Evolutionary conservation across 371 early-diverging fungal species (phyloP).

Genomic region (Vittaforma corneae): DNA sequence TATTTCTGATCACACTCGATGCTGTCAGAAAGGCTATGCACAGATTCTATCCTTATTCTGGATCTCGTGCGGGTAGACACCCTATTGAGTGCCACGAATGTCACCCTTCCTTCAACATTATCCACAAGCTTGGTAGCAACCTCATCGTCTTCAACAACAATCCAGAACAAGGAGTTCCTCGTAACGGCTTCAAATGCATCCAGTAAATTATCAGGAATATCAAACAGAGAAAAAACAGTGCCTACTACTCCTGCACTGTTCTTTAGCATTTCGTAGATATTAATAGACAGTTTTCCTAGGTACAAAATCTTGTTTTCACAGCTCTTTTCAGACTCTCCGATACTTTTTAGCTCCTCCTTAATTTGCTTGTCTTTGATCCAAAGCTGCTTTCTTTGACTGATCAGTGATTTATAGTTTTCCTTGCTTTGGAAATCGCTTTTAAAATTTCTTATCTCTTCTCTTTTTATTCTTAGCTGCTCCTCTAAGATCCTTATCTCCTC

Average conservation of each 20-base stretch:
- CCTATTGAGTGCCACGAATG: constrained; percentile 79
- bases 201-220: constrained; percentile 48
- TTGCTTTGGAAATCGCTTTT: not conserved
- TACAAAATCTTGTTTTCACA: constrained; percentile 35
- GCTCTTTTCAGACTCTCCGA: constrained; percentile 27
- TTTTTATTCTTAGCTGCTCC: not conserved
- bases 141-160: constrained; percentile 83
- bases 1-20: constrained; percentile 42
- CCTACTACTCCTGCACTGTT: constrained; percentile 60
- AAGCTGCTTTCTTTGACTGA: constrained; percentile 64
- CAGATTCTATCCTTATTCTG: constrained; percentile 19
- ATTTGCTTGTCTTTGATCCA: constrained; percentile 79
- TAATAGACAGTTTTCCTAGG: constrained; percentile 18
- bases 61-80: constrained; percentile 3
- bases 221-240: constrained; percentile 52
- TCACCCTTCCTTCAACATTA: constrained; percentile 73
- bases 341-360: constrained; percentile 59
- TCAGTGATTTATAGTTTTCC: constrained; percentile 12
- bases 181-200: constrained; percentile 49
- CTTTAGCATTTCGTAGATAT: constrained; percentile 40
- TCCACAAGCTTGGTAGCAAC: constrained; percentile 71
- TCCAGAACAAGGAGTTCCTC: constrained; percentile 70
- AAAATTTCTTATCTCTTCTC: not conserved
- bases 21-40: constrained; percentile 1
- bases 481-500: constrained; percentile 39